Conservation (phyloP, 2,329 filamentous ascomycete species). For the Xylaria sp. region DNA sequence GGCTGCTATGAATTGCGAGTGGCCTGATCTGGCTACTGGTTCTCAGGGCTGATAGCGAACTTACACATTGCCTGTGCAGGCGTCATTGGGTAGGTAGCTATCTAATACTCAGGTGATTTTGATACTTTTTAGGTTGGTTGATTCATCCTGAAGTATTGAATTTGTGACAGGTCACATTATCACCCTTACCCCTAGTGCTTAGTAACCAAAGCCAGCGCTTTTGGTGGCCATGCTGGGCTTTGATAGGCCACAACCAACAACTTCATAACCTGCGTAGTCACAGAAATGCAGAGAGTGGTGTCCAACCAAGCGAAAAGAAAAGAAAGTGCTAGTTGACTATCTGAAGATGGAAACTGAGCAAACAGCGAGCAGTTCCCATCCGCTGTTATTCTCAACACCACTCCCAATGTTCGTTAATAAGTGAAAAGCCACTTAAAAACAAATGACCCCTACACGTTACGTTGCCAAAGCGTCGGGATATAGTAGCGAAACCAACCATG, state of each 20-base stretch:
- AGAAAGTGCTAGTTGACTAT: neutral
- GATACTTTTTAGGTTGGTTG: neutral
- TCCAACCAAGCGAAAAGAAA: neutral
- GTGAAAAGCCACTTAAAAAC: no score
- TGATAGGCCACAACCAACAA: neutral
- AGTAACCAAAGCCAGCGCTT: neutral
- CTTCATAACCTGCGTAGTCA: neutral
- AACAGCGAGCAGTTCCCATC: neutral
- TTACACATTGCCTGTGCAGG: neutral
- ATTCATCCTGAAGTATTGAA: neutral
- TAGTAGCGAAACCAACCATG: neutral
- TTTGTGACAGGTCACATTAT: neutral
- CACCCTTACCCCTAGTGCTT: neutral
- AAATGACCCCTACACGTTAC: constrained; percentile 3
- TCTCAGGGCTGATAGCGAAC: neutral
- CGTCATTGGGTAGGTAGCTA: no score
- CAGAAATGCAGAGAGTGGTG: neutral
- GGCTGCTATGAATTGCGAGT: neutral
- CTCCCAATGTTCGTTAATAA: no score
- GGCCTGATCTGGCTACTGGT: neutral
- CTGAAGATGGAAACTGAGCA: no score
- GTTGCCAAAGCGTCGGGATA: constrained; percentile 24
- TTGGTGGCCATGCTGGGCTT: neutral
- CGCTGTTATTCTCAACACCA: no score
- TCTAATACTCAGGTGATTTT: neutral